Evolutionary conservation across 495 filamentous ascomycete species (phyloP), one percentile per base, ranked within the genome.

Genomic region (Talaromyces ruber): DNA sequence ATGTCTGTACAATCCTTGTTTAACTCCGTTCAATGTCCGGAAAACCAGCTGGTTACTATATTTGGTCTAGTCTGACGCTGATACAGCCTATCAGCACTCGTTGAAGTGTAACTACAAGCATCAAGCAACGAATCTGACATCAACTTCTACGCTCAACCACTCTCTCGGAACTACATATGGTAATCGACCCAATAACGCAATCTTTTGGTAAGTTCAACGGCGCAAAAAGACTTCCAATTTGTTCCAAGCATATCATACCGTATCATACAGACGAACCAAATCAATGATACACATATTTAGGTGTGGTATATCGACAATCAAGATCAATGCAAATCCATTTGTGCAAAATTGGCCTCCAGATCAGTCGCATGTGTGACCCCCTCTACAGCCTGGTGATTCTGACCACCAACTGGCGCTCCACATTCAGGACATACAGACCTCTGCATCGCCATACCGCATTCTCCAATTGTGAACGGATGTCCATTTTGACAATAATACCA

Each of bases 371-470:
- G 64, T 21, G 51, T 70, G 6, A 89, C 84, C 4, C 85, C 86
- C 8, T 68, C 72, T 11, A 67, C 77, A 68, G 79, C 52, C 26
- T 39, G 47, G 76, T 92, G 85, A 61, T 84, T 1, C 32, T 69
- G 52, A 0, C 88, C 88, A 51, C 87, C 89, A 53, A 92, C 80
- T 2, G 73, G 61, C 3, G 76, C 77, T 11, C 77, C 80, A 65
- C 88, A 92, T 62, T 91, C 80, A 4, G 89, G 88, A 62, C 88
- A 93, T 26, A 65, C 63, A 2, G 86, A 76, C 57, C 64, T 59
- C 70, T 91, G 61, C 80, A 88, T 86, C 0, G 88, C 83, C 76
- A 82, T 83, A 9, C 88, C 90, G 69, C 89, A 93, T 63, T 91
- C 83, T 0, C 88, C 88, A 37, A 90, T 74, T 0, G 87, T 87